A percentile compares a stretch with the other conserved stretches of the same genome.
Conservation (phyloP, 75 land plant genomes). For the Gnetum montanum region DNA sequence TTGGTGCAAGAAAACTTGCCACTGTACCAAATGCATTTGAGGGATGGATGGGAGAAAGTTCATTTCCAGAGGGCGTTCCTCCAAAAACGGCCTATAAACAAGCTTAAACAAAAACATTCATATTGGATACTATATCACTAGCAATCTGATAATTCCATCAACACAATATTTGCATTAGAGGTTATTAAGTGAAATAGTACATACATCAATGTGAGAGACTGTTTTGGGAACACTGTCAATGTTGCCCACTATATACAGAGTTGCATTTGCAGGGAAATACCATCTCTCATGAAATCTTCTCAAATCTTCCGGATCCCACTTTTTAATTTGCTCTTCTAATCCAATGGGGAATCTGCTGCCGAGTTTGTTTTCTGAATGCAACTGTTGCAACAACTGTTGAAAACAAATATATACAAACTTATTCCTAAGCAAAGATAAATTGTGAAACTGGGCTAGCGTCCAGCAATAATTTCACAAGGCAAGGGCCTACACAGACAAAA, state of each 20-base stretch:
- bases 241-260: slow-evolving; percentile 95
- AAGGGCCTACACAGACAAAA: too few relatives aligned
- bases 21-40: slow-evolving; percentile 57
- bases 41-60: slow-evolving; percentile 18
- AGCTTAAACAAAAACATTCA: neutral
- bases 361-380: slow-evolving; percentile 96
- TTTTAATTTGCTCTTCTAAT: slow-evolving; percentile 94
- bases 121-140: too few relatives aligned
- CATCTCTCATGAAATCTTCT: slow-evolving; percentile 95
- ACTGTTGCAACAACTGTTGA: slow-evolving; percentile 76
- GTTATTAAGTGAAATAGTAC: slow-evolving; percentile 5
- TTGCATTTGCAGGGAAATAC: slow-evolving; percentile 99
- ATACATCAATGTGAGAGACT: slow-evolving; percentile 79
- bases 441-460: neutral
- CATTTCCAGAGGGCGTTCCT: slow-evolving; percentile 49
- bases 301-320: slow-evolving; percentile 94
- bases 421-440: neutral
- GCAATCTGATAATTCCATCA: too few relatives aligned
- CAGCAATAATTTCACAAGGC: too few relatives aligned
- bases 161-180: too few relatives aligned
- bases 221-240: slow-evolving; percentile 74
- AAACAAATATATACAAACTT: slow-evolving; percentile 1
- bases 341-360: slow-evolving; percentile 98
- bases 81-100: slow-evolving; percentile 81
- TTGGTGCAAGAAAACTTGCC: slow-evolving; percentile 77